phyloP scores from a whole-genome alignment of 2,329 filamentous ascomycete species.

The Plectosphaerella cucumerina region DNA sequence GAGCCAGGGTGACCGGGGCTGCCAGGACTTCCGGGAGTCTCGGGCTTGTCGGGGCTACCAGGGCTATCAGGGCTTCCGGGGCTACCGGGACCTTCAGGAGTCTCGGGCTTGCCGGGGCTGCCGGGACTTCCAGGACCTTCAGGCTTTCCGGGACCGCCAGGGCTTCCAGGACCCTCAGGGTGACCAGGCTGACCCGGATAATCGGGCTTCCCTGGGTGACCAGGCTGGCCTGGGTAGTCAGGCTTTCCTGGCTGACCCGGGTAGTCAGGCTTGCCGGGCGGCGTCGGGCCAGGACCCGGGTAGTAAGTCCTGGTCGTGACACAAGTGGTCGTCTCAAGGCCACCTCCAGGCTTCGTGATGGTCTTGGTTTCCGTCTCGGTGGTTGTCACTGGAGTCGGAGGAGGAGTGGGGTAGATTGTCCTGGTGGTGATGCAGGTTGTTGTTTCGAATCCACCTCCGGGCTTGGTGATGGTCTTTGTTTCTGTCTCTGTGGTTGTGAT shows the following conservation, averaged over 20 bases:
- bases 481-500: not conserved
- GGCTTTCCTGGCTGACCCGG: not conserved
- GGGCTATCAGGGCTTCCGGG: too few species aligned
- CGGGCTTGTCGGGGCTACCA: too few species aligned
- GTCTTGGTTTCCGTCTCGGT: not conserved
- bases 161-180: not conserved
- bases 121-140: not conserved
- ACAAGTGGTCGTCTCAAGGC: not conserved
- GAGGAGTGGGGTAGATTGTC: not conserved
- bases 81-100: too few species aligned
- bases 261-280: too few species aligned
- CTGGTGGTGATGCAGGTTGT: not conserved
- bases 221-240: not conserved
- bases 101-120: too few species aligned
- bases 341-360: not conserved
- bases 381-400: not conserved
- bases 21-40: too few species aligned
- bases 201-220: not conserved
- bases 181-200: not conserved
- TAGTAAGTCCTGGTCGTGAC: not conserved
- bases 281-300: not conserved
- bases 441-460: not conserved
- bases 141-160: not conserved
- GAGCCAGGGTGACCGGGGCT: not conserved
- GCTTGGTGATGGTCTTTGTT: not conserved